phyloP scores from a whole-genome alignment of 371 early-diverging fungal genomes.

The Globomyces sp. region DNA sequence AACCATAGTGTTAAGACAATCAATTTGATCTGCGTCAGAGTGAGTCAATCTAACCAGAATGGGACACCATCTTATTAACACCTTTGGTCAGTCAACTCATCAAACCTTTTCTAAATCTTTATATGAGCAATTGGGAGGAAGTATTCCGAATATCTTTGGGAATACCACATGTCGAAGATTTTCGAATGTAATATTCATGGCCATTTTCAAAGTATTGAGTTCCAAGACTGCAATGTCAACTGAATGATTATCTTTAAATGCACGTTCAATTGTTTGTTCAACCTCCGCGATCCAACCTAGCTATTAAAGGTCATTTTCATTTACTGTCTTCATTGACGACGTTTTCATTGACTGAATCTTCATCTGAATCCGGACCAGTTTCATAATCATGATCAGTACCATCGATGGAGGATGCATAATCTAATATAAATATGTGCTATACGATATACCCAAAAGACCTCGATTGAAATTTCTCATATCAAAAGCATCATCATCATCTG shows the following conservation, averaged over 20 bases:
- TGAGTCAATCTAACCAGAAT: conserved; percentile 71
- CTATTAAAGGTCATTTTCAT: background rate
- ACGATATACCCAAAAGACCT: conserved; percentile 26
- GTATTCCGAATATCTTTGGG: conserved; percentile 51
- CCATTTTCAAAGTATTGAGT: conserved; percentile 87
- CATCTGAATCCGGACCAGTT: conserved; percentile 24
- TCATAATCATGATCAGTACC: conserved; percentile 1
- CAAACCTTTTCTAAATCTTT: conserved; percentile 31
- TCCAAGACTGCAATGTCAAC: conserved; percentile 81
- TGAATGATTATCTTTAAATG: conserved; percentile 72
- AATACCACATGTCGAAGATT: conserved; percentile 75
- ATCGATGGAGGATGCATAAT: conserved; percentile 6
- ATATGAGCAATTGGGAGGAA: conserved; percentile 16
- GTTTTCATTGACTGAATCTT: conserved; percentile 45
- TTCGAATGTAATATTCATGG: conserved; percentile 77
- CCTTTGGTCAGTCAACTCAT: conserved; percentile 29
- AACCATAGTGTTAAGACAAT: conserved; percentile 59
- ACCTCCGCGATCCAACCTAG: conserved; percentile 77
- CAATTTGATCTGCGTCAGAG: conserved; percentile 72
- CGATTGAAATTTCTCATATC: conserved; percentile 26
- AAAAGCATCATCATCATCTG: conserved; percentile 29
- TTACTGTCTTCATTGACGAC: background rate
- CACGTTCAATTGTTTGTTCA: conserved; percentile 72
- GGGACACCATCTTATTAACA: conserved; percentile 67
- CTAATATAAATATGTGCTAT: background rate